Evolutionary conservation across 805 yeast species (phyloP).

Genomic region (Hanseniaspora meyeri): DNA sequence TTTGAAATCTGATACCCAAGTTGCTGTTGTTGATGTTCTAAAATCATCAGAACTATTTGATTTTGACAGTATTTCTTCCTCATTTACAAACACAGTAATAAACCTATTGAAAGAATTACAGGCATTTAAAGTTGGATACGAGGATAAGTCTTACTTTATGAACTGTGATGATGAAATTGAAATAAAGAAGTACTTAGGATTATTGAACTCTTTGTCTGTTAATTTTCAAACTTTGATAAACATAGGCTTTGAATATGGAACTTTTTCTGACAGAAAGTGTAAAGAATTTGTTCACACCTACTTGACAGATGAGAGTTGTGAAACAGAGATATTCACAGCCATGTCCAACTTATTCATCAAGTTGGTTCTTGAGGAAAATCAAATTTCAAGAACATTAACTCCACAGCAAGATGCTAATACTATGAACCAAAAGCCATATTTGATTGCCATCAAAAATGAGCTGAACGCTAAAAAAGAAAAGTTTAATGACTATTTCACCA

Average conservation of each 20-base stretch:
- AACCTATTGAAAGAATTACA: constrained; percentile 27
- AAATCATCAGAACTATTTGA: neutral
- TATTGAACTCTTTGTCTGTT: constrained; percentile 19
- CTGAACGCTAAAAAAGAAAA: neutral
- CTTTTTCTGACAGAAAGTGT: constrained; percentile 37
- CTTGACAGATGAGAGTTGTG: constrained; percentile 14
- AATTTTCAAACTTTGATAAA: constrained; percentile 43
- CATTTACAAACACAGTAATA: constrained; percentile 14
- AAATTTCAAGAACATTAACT: neutral
- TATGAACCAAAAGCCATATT: neutral
- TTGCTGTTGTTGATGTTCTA: constrained; percentile 8
- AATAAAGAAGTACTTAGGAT: neutral
- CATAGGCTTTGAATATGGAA: constrained; percentile 42
- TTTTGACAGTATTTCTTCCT: neutral
- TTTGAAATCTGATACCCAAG: constrained; percentile 8
- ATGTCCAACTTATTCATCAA: neutral
- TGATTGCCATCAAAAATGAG: neutral
- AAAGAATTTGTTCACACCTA: constrained; percentile 22
- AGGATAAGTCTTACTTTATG: neutral
- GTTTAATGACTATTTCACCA: constrained; percentile 7
- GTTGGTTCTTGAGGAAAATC: neutral
- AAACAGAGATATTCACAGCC: neutral
- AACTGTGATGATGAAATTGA: neutral
- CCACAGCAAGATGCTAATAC: constrained; percentile 8
- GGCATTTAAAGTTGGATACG: neutral